Base-by-base conservation (phyloP, 2,329 filamentous ascomycete species). In the Magnaporthales sp. region DNA sequence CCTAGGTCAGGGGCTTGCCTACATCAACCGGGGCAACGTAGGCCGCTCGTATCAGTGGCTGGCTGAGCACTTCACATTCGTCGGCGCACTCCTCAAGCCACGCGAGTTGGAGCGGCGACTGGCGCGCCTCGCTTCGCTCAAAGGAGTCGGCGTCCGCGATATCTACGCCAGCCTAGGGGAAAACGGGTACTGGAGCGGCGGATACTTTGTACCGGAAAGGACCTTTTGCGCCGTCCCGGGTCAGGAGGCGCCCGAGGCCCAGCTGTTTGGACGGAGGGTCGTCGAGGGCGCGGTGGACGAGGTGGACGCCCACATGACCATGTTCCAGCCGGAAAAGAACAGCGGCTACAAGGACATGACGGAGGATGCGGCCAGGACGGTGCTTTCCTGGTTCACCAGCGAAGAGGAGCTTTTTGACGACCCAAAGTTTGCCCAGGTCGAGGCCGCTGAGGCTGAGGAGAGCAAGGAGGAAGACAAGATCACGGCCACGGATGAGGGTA, bases 41-140 rank as follows among this genome's bases (percentile, higher is more conserved):
- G 88, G 88, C 2, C 84, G 87, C 66, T 91, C 91, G 1, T 90
- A 92, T 70, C 85, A 83, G 22, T 96, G 92, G 88, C 86, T 93
- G 4, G 88, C 89, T 0, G 91, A 90, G 19, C 93, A 97, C 75
- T 86, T 96, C 65, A 91, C 92, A 46, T 97, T 96, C 72, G 90
- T 96, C 1, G 91, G 92, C 0, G 89, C 91, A 62, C 82, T 97
- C 2, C 84, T 92, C 70, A 89, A 90, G 66, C 86, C 87, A 19
- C 87, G 89, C 38, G 91, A 95, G 72, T 79, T 96, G 68, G 86
- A 84, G 66, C 83, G 84, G 60, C 84, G 93, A 19, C 79, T 96
- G 2, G 84, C 86, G 67, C 81, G 85, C 66, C 79, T 93, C 64
- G 84, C 84, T 0, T 76, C 81, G 1, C 80, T 90, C 1, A 83